phyloP scores from a whole-genome alignment of 2,329 filamentous ascomycete species.

The Fusarium sp. region DNA sequence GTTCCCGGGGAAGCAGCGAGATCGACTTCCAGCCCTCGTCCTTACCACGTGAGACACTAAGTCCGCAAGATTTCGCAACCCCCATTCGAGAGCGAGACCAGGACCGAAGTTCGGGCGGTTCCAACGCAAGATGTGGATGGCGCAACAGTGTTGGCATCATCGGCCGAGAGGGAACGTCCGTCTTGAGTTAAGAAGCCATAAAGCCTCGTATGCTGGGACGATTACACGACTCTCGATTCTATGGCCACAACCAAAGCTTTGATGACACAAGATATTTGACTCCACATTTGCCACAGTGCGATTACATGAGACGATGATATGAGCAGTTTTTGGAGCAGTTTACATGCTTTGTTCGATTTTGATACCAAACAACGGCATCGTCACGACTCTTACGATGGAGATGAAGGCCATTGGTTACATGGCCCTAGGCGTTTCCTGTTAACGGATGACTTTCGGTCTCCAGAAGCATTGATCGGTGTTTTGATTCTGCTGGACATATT shows the following conservation, averaged over 20 bases:
- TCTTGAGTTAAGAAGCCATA: slow-evolving; percentile 49
- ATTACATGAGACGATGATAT: slow-evolving; percentile 1
- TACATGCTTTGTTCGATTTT: slow-evolving; percentile 44
- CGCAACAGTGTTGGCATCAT: slow-evolving; percentile 67
- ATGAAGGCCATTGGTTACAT: slow-evolving; percentile 22
- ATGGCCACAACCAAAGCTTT: slow-evolving; percentile 1
- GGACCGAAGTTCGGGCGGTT: slow-evolving; percentile 50
- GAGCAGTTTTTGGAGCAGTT: slow-evolving; percentile 21
- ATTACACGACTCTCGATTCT: neutral
- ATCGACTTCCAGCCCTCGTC: slow-evolving; percentile 54
- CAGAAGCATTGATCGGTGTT: slow-evolving; percentile 28
- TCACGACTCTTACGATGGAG: slow-evolving; percentile 43
- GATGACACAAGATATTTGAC: slow-evolving; percentile 2
- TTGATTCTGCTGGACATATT: slow-evolving; percentile 11
- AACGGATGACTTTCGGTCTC: slow-evolving; percentile 29
- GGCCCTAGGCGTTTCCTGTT: slow-evolving; percentile 38
- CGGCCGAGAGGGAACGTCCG: slow-evolving; percentile 64
- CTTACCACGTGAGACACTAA: slow-evolving; percentile 53
- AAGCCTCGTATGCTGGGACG: neutral
- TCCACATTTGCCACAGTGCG: neutral
- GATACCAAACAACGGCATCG: slow-evolving; percentile 44
- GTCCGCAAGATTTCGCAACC: slow-evolving; percentile 53
- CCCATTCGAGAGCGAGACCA: slow-evolving; percentile 50
- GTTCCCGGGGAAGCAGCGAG: slow-evolving; percentile 61
- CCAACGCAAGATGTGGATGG: slow-evolving; percentile 62